Percentiles rank a stretch among this genome's conserved stretches.
Conservation (phyloP, 1,284 basidiomycete genomes). For the Microbotryum saponariae region DNA sequence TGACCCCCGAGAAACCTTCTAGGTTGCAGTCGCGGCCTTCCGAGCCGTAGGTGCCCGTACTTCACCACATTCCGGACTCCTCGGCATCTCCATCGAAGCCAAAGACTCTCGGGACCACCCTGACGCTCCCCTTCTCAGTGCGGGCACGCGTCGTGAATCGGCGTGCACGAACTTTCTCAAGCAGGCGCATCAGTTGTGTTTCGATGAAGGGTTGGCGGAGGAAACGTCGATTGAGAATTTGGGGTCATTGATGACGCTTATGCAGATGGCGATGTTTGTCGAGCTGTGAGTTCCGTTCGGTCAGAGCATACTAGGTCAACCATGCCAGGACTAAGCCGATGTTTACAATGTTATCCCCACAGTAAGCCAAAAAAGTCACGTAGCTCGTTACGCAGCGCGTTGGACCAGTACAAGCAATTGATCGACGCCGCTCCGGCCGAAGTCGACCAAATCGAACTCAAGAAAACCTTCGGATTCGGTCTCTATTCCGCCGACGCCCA, state of each 20-base stretch:
- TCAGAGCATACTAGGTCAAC: too few species aligned
- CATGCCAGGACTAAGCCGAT: too few species aligned
- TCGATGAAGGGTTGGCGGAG: slow-evolving; percentile 3
- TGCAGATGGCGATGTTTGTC: slow-evolving; percentile 9
- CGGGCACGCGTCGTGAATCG: slow-evolving; percentile 13
- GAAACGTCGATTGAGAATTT: slow-evolving; percentile 10
- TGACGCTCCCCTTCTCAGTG: slow-evolving; percentile 2
- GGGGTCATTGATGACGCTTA: slow-evolving; percentile 11
- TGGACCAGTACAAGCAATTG: slow-evolving; percentile 18
- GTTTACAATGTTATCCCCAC: slow-evolving; percentile 2
- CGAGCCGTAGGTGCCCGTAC: slow-evolving; percentile 23
- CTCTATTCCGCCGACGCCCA: slow-evolving; percentile 16
- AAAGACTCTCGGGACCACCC: neutral
- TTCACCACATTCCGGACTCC: slow-evolving; percentile 21
- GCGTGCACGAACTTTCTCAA: slow-evolving; percentile 10
- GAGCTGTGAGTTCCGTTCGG: slow-evolving; percentile 7
- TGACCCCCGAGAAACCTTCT: neutral
- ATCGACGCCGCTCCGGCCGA: slow-evolving; percentile 7
- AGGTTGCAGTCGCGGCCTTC: slow-evolving; percentile 17
- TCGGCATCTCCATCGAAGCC: slow-evolving; percentile 8
- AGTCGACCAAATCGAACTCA: neutral
- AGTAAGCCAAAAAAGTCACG: neutral
- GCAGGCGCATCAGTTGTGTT: slow-evolving; percentile 11
- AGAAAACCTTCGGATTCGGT: slow-evolving; percentile 11
- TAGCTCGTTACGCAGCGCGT: neutral